Percentiles rank a stretch among this genome's conserved stretches.
phyloP scores from a whole-genome alignment of 257 asterid species.

The Solanum chilense region DNA sequence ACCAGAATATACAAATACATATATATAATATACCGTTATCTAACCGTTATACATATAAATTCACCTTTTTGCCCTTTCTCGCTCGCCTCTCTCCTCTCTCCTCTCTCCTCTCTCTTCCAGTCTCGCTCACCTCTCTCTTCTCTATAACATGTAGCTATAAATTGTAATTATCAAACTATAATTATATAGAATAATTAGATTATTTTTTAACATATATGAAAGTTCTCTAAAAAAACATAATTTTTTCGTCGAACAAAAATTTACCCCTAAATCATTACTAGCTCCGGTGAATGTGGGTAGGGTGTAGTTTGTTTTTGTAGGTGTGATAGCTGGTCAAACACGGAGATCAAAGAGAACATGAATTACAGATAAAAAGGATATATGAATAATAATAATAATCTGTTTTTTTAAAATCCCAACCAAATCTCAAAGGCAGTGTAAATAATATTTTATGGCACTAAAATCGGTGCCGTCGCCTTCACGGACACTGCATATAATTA shows the following conservation, averaged over 20 bases:
- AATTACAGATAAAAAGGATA: not conserved
- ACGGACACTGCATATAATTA: slow-evolving; percentile 33
- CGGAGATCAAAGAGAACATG: slow-evolving; percentile 20
- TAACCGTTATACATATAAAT: no score
- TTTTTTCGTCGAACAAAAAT: not conserved
- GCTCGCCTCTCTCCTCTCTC: no score
- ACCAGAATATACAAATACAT: no score
- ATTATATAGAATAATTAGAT: accelerated
- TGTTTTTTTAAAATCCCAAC: not conserved
- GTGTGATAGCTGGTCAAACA: slow-evolving; percentile 44
- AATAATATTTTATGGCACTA: not conserved
- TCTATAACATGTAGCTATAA: no score
- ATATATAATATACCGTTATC: no score
- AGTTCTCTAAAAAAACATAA: not conserved
- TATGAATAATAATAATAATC: no score
- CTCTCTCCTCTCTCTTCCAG: no score
- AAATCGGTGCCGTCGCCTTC: slow-evolving; percentile 60
- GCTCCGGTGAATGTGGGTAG: not conserved
- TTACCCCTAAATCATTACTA: not conserved
- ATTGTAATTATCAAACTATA: no score
- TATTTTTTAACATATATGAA: no score
- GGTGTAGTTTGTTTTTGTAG: not conserved
- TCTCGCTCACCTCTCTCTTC: no score
- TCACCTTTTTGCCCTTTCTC: no score
- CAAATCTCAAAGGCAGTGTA: not conserved